A percentile compares a stretch with the other conserved stretches of the same genome.
These are phyloP conservation scores for Phytophthora agathidicida DNA, from an alignment of 352 stramenopile species.

Conservation along the genomic window DNA sequence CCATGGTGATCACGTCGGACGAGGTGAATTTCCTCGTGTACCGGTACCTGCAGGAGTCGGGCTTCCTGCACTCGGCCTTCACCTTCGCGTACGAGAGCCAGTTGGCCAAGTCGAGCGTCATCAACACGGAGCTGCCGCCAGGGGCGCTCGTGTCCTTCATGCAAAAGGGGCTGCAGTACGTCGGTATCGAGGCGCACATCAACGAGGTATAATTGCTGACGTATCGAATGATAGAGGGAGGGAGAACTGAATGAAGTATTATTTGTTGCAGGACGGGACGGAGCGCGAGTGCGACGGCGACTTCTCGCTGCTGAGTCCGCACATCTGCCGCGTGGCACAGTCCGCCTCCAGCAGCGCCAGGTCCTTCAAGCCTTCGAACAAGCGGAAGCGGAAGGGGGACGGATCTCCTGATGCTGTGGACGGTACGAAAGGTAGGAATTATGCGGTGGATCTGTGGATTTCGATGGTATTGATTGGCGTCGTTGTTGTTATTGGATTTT, in stretches of 20 bases:
- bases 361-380: slow-evolving; percentile 73
- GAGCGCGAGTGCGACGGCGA: slow-evolving; percentile 88
- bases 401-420: slow-evolving; percentile 70
- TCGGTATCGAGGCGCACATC: slow-evolving; percentile 91
- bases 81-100: slow-evolving; percentile 99
- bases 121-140: slow-evolving; percentile 94
- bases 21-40: slow-evolving; percentile 99
- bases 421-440: slow-evolving; percentile 62
- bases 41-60: slow-evolving; percentile 97
- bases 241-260: not conserved
- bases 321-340: slow-evolving; percentile 89
- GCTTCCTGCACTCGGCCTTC: slow-evolving; percentile 98
- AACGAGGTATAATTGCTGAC: slow-evolving; percentile 66
- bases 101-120: slow-evolving; percentile 92
- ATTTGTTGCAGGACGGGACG: slow-evolving; percentile 68
- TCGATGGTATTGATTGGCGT: not conserved
- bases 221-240: not conserved
- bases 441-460: not conserved
- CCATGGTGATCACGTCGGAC: slow-evolving; percentile 93
- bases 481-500: slow-evolving; percentile 9
- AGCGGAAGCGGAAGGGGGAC: slow-evolving; percentile 84
- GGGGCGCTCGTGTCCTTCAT: slow-evolving; percentile 98
- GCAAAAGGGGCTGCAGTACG: slow-evolving; percentile 98
- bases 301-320: slow-evolving; percentile 92
- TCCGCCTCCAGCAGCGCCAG: slow-evolving; percentile 73